phyloP scores from a whole-genome alignment of 2,329 filamentous ascomycete genomes.

The Epichloe brachyelytri region DNA sequence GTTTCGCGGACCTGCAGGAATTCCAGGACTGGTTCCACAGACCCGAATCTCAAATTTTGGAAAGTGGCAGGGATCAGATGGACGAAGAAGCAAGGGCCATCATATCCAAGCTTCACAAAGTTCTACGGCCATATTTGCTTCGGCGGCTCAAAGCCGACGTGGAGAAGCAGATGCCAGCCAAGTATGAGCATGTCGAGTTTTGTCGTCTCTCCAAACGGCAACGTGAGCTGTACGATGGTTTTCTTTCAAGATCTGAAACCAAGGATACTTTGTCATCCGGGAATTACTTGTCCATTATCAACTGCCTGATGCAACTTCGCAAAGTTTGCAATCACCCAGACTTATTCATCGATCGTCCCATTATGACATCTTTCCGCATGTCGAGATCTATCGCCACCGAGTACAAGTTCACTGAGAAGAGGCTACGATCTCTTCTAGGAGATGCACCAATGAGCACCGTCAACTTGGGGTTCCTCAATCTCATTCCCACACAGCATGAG shows the following conservation, averaged over 20 bases:
- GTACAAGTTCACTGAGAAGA: constrained; percentile 59
- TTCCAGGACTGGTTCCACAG: constrained; percentile 95
- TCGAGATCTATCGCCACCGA: constrained; percentile 60
- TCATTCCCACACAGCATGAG: constrained; percentile 62
- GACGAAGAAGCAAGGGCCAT: constrained; percentile 88
- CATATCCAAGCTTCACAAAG: constrained; percentile 86
- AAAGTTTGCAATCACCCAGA: constrained; percentile 99
- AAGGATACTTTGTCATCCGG: constrained; percentile 79
- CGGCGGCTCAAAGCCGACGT: constrained; percentile 90
- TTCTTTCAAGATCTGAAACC: constrained; percentile 81
- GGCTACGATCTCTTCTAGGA: constrained; percentile 53
- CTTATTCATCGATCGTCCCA: constrained; percentile 87
- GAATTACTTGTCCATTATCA: constrained; percentile 96
- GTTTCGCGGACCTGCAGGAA: constrained; percentile 88
- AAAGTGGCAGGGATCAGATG: constrained; percentile 86
- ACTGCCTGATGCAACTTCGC: constrained; percentile 91
- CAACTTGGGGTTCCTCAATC: constrained; percentile 64
- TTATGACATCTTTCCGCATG: constrained; percentile 96
- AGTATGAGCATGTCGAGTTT: constrained; percentile 94
- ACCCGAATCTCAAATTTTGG: constrained; percentile 89
- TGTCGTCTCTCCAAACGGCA: constrained; percentile 93
- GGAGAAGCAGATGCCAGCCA: constrained; percentile 97
- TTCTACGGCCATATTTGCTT: constrained; percentile 81
- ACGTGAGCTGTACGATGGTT: constrained; percentile 90
- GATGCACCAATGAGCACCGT: constrained; percentile 49